A percentile compares a stretch with the other conserved stretches of the same genome.
Conservation (phyloP, 2,329 filamentous ascomycete genomes). For the Chrysoporthe deuterocubensis region DNA sequence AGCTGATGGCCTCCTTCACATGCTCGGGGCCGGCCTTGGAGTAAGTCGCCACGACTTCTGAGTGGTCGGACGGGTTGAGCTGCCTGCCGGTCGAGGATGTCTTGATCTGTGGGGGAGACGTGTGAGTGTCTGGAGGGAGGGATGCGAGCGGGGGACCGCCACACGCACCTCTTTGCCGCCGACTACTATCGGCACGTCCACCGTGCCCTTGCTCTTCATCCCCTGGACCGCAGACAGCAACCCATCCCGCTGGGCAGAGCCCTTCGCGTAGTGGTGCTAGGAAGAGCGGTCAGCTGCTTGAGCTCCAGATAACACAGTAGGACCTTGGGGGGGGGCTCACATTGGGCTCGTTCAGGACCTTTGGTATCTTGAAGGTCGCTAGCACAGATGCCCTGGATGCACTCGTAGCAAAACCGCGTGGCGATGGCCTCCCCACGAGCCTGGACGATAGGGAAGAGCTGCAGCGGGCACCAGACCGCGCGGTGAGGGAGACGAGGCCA, state of each 20-base stretch:
- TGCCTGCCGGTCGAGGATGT: conserved; percentile 70
- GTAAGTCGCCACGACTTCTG: conserved; percentile 77
- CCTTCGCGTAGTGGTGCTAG: conserved; percentile 88
- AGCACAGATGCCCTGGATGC: conserved; percentile 57
- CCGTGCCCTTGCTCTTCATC: conserved; percentile 68
- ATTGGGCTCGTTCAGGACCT: conserved; percentile 92
- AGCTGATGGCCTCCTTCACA: conserved; percentile 78
- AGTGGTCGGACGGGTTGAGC: conserved; percentile 81
- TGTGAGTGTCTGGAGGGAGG: conserved; percentile 1
- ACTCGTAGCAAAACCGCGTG: conserved; percentile 36
- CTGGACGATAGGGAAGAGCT: conserved; percentile 15
- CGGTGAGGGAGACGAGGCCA: conserved; percentile 19
- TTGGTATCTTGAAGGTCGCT: conserved; percentile 85
- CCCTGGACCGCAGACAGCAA: conserved; percentile 74
- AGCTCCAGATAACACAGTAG: not conserved
- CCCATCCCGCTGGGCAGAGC: conserved; percentile 76
- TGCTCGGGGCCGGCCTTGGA: conserved; percentile 79
- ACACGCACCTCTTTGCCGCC: conserved; percentile 75
- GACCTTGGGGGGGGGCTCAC: conserved; percentile 56
- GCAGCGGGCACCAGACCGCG: conserved; percentile 21
- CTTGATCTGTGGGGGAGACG: conserved; percentile 58
- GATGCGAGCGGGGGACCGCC: not conserved
- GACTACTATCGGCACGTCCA: conserved; percentile 83
- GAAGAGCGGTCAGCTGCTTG: conserved; percentile 6
- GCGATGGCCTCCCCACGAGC: conserved; percentile 16